Evolutionary conservation across 2,329 filamentous ascomycete species (phyloP), one percentile per base, ranked within the genome.

Genomic region (Penicillium sp.): DNA sequence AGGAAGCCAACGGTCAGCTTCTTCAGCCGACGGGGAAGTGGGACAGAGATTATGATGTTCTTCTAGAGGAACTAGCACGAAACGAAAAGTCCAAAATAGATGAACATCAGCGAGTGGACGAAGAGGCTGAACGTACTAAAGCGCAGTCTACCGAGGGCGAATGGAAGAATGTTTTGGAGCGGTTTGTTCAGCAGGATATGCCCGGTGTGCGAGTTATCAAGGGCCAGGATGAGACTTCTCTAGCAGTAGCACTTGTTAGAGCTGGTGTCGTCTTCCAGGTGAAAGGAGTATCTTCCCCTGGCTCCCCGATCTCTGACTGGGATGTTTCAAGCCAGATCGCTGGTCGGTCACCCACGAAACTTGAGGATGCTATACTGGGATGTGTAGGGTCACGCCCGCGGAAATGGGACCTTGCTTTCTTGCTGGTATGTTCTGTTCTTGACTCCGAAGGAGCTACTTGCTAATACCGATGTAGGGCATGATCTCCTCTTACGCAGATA

Each of bases 401-500:
- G 40, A 75, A 74, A 55, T 76, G 73, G 74, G 71, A 75, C 62
- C 71, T 76, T 27, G 60, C 60, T 38, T 77, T 74, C 65, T 62
- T 76, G 41, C 58, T 76, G 52, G 74, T 77, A 60, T 60, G 74
- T 69, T 48, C 34, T 16, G 4, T 8, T 19, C 13, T 5, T 10
- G 7, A 34, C 33, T n/a, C 47, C 31, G 6, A n/a, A 27, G 21
- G 10, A 29, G 5, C 23, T 19, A 31, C 33, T 54, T 53, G 16
- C 50, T 62, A 27, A 65, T 52, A 38, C 51, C 9, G 9, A 27
- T 27, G 9, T 46, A 79, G 76, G 73, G 77, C 50, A 76, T 77
- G 70, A 73, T 78, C 10, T 66, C 71, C 29, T 75, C 76, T 21
- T 79, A 78, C 60, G 61, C 70, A 13, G 69, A 75, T 54, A 66